phyloP scores from a whole-genome alignment of 129 eudicot species.

The Flaveria linearis region DNA sequence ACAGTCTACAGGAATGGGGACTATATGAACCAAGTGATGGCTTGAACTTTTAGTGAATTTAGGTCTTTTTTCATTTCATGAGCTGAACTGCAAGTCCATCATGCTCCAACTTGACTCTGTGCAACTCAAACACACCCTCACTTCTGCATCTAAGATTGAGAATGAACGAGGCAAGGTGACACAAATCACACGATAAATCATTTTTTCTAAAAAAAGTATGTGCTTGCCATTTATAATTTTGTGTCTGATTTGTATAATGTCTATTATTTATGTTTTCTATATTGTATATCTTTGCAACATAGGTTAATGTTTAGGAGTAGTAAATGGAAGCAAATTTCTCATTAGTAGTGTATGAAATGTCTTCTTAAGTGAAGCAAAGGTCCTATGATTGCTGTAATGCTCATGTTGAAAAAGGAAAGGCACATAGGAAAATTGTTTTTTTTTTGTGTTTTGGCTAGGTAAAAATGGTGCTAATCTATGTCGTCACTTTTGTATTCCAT shows the following conservation, averaged over 20 bases:
- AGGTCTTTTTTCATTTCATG: not conserved
- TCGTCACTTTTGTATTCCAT: not conserved
- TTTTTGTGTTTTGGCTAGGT: not conserved
- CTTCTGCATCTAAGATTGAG: not conserved
- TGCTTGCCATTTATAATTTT: not conserved
- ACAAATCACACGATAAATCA: not conserved
- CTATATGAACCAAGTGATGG: slow-evolving; percentile 1
- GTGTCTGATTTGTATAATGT: slow-evolving; percentile 13
- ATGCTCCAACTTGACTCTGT: not conserved
- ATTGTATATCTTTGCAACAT: not conserved
- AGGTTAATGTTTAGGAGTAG: slow-evolving; percentile 5
- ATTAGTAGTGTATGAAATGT: not conserved
- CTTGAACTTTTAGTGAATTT: slow-evolving; percentile 7
- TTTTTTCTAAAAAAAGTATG: not conserved
- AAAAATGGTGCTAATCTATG: not conserved
- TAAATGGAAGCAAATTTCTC: not conserved
- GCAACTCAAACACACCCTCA: not conserved
- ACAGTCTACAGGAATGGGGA: not conserved
- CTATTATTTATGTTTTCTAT: slow-evolving; percentile 9
- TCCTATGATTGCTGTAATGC: not conserved
- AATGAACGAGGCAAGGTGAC: slow-evolving; percentile 8
- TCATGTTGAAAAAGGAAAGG: not conserved
- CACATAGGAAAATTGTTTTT: not conserved
- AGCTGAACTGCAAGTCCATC: not conserved
- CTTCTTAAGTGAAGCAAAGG: not conserved